Evolutionary conservation across 257 asterid species (phyloP).

Genomic region (Solanum chilense): DNA sequence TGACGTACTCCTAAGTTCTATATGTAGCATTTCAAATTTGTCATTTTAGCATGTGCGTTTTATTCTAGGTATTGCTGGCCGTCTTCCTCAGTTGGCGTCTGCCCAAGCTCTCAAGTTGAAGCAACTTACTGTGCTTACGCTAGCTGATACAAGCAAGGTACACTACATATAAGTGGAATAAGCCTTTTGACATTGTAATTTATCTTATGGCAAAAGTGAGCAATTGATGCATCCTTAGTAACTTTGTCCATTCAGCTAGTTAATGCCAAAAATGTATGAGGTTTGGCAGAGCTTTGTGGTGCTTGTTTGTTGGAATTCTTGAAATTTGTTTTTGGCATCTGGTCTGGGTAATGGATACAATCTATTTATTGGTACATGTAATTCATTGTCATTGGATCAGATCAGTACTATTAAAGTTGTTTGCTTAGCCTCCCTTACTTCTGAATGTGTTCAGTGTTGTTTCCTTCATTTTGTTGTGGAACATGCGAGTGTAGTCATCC

Average conservation of each 20-base stretch:
- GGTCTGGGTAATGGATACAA: background rate
- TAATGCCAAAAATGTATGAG: background rate
- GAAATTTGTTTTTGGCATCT: background rate
- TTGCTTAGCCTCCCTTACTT: background rate
- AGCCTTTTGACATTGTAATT: background rate
- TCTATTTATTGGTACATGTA: background rate
- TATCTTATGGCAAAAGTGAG: background rate
- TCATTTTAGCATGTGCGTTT: background rate
- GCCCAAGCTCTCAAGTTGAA: constrained; percentile 89
- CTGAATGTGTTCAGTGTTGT: background rate
- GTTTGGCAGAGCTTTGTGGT: background rate
- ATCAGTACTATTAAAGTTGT: background rate
- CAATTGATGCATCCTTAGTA: background rate
- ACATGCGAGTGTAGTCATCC: background rate
- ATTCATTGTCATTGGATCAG: background rate
- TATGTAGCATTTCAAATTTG: background rate
- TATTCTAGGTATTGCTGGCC: constrained; percentile 40
- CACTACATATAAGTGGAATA: background rate
- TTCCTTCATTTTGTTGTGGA: background rate
- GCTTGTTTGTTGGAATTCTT: background rate
- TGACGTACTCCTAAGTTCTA: background rate
- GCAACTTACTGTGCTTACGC: constrained; percentile 90
- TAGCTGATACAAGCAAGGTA: constrained; percentile 91
- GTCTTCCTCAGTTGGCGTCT: constrained; percentile 65
- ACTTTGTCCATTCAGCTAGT: background rate